These are phyloP conservation scores for Exserohilum rostratum DNA, from an alignment of 2,329 filamentous ascomycete species.

Conservation along the genomic window DNA sequence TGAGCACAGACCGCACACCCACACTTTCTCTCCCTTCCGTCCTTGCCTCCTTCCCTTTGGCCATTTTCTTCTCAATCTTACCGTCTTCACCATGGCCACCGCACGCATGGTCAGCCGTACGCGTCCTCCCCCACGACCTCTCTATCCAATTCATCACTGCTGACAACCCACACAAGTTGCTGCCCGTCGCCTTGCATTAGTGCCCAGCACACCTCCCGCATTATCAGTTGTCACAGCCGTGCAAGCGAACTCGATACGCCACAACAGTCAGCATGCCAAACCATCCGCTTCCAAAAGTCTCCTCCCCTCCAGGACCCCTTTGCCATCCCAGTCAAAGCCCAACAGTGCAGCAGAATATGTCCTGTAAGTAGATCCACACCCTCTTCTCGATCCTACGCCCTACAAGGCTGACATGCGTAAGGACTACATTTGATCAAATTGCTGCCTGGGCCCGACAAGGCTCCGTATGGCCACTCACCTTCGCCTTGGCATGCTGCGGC, in stretches of 20 bases:
- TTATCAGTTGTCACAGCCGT: not conserved
- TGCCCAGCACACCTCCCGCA: not conserved
- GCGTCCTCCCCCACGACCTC: not conserved
- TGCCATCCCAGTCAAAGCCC: not conserved
- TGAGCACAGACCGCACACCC: too few relatives aligned
- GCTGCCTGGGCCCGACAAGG: slow-evolving; percentile 75
- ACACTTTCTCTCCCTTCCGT: too few relatives aligned
- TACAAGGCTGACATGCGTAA: not conserved
- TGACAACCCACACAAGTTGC: not conserved
- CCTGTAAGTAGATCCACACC: not conserved
- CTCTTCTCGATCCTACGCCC: not conserved
- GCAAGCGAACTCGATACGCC: not conserved
- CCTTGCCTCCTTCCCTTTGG: not conserved
- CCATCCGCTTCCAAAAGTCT: not conserved
- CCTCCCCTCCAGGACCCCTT: not conserved
- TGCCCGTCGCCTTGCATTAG: not conserved
- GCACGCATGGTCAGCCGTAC: not conserved
- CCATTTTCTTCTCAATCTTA: not conserved
- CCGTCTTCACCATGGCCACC: not conserved
- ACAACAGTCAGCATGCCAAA: not conserved
- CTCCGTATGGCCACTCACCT: slow-evolving; percentile 92
- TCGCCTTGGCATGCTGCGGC: slow-evolving; percentile 88
- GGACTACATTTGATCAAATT: not conserved
- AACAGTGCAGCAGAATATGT: not conserved
- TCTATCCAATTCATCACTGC: not conserved